Base-by-base conservation (phyloP, 1,139 yeast genomes). In the Saccharomyces hybrid region DNA sequence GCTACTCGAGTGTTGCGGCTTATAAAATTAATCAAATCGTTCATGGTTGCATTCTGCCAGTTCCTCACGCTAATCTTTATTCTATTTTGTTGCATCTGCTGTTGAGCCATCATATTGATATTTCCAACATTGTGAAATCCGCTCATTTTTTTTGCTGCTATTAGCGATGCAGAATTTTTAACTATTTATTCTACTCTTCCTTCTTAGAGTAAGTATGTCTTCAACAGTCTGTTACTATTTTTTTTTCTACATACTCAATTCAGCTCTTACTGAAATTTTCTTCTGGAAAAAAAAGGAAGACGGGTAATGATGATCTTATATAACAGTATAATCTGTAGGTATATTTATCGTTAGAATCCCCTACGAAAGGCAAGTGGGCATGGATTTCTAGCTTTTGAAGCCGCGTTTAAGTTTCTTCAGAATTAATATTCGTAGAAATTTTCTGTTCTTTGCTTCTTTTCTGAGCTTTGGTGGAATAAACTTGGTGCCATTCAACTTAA, bases 31-130 rank as follows among this genome's bases (percentile, higher is more conserved):
- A 87, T 75, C 57, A 90, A 75, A 53, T 88, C 95, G 49, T 82
- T 85, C 58, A 76, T 76, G 11, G 85, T 70, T 2, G 88, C 91
- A 52, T 90, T 89, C 61, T 86, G 84, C 96, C 96, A 90, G 48
- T 90, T 89, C 52, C 78, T 73, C 16, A 89, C 78, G 14, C 64
- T 58, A 7, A 68, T 55, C 47, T 63, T 61, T 23, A 65, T 62
- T 48, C 63, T 59, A 49, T 63, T 66, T 32, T 62, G 62, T 51
- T 54, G 55, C 42, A 58, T 55, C 52, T 64, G 63, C 53, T 65
- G 69, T 50, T 63, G 67, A 5, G 68, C 68, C 53, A 63, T 42
- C 44, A 57, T 51, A 20, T 59, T 61, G n/a, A 65, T 51, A 48
- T 60, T 63, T 44, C 65, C 64, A 28, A 64, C 66, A 53, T 66